Base-by-base conservation (phyloP, 495 filamentous ascomycete species). In the Xylona heveae region DNA sequence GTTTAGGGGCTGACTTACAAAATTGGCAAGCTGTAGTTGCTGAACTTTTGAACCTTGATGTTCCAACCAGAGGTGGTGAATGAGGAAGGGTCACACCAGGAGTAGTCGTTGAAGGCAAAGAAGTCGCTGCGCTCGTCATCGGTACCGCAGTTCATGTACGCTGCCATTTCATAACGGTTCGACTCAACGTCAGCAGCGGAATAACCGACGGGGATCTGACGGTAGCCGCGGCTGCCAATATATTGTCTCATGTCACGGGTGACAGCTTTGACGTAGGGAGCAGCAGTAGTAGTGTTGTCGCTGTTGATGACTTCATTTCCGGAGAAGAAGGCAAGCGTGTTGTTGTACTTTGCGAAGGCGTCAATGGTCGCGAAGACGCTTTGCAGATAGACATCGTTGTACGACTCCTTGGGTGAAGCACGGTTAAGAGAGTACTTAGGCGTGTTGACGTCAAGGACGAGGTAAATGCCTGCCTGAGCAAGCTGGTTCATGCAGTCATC, bases 61-160 rank as follows among this genome's bases (percentile, higher is more conserved):
- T 79, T 62, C 83, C 83, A 95, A 40, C 80, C 82, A 31, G 84
- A 79, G 30, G 50, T 62, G 16, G 46, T 46, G 57, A 78, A 92
- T 33, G 75, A 68, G 14, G 82, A 79, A 31, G 66, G 67, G 42
- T 82, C 75, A 47, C 85, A 95, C 85, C 85, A 95, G 28, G 83
- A 93, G 59, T 94, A 94, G 55, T 93, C 88, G 55, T 95, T 94
- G 60, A 93, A 91, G 30, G 81, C 84, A 52, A 91, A 94, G 61
- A 94, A 95, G 51, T 93, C 85, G 47, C 69, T 74, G 19, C 85
- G 71, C 58, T 76, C 71, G 44, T 81, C 78, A 31, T 82, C 78
- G 26, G 66, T 58, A 37, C 88, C 88, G 48, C 85, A 95, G 66
- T 94, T 92, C 68, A 95, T 79, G 64, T 84, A 94, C 31, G 75